A percentile compares a stretch with the other conserved stretches of the same genome.
phyloP scores from a whole-genome alignment of 768 basidiomycete genomes.

The Sarcodon aspratus region DNA sequence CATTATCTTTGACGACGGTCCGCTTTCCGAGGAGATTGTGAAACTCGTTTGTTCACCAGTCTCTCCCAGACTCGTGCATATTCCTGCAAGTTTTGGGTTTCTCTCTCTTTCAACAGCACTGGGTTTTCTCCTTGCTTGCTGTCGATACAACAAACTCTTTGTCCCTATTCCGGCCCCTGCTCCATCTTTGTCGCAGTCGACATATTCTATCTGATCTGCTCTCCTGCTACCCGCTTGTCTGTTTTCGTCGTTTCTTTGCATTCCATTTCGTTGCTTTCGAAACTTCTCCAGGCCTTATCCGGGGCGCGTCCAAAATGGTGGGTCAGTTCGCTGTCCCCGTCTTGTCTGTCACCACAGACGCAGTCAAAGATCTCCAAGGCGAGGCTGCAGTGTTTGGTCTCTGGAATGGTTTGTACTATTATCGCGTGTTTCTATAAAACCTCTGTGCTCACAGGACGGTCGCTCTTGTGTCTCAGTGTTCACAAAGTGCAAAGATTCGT shows the following conservation, averaged over 20 bases:
- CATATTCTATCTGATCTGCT: no score
- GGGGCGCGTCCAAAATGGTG: conserved; percentile 26
- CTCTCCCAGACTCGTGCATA: not conserved
- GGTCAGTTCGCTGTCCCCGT: conserved; percentile 49
- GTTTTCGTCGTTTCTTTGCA: conserved; percentile 4
- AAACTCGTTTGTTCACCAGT: not conserved
- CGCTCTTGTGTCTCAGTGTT: conserved; percentile 42
- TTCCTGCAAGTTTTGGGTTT: not conserved
- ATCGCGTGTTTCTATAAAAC: not conserved
- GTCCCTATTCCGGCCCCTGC: not conserved
- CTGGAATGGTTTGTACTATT: conserved; percentile 47
- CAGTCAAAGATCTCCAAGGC: conserved; percentile 56
- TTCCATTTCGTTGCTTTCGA: conserved; percentile 2
- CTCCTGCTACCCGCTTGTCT: conserved; percentile 1
- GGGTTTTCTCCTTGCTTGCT: no score
- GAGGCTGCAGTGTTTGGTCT: conserved; percentile 54
- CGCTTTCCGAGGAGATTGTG: not conserved
- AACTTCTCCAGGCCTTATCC: not conserved
- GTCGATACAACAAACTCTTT: not conserved
- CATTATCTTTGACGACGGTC: no score
- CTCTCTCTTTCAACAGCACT: not conserved
- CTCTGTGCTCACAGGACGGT: conserved; percentile 2
- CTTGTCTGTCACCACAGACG: conserved; percentile 54
- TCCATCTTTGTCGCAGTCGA: not conserved
- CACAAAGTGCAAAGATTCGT: conserved; percentile 68